Percentiles rank a stretch among this genome's conserved stretches.
phyloP scores from a whole-genome alignment of 805 yeast genomes.

The Cyberlindnera subsufficiens region DNA sequence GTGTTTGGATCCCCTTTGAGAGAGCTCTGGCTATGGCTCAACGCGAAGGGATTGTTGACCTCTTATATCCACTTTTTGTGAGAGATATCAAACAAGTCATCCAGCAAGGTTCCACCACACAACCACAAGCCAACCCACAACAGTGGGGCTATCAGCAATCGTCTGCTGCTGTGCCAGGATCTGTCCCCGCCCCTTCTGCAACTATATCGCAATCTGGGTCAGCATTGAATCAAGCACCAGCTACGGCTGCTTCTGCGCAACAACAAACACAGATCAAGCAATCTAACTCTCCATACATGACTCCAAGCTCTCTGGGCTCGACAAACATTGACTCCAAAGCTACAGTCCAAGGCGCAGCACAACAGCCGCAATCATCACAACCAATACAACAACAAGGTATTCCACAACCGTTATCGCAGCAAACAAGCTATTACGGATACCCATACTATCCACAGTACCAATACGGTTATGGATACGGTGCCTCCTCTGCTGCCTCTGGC shows the following conservation, averaged over 20 bases:
- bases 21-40: conserved; percentile 79
- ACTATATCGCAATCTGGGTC: conserved; percentile 1
- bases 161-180: conserved; percentile 2
- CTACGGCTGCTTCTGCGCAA: conserved; percentile 1
- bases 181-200: conserved; percentile 6
- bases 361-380: conserved; percentile 5
- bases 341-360: conserved; percentile 2
- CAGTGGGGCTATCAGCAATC: conserved; percentile 11
- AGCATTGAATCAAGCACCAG: conserved; percentile 1
- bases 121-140: conserved; percentile 21
- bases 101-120: conserved; percentile 30
- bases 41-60: conserved; percentile 65
- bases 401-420: conserved; percentile 6
- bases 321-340: not conserved
- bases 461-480: conserved; percentile 8
- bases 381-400: conserved; percentile 2
- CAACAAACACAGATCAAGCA: conserved; percentile 6
- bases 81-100: conserved; percentile 56
- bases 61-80: conserved; percentile 64
- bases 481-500: conserved; percentile 1
- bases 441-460: conserved; percentile 14
- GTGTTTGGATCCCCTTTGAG: conserved; percentile 88
- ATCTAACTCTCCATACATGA: conserved; percentile 19
- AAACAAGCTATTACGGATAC: conserved; percentile 11
- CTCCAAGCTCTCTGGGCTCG: conserved; percentile 19